Conservation (phyloP, 2,329 filamentous ascomycete genomes). For the Aspergillus japonicus region DNA sequence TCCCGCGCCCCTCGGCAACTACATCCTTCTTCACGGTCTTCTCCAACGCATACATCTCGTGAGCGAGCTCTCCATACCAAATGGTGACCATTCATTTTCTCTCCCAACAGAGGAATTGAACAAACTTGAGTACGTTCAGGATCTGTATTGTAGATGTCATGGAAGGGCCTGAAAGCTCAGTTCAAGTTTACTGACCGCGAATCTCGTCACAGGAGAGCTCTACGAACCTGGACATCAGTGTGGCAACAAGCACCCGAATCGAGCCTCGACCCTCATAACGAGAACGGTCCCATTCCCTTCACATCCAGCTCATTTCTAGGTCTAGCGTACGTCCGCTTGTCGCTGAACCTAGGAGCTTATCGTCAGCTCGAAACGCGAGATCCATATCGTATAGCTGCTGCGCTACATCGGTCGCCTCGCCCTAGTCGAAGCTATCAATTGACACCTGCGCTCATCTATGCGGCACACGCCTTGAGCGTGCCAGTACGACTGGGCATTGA, state of each 20-base stretch:
- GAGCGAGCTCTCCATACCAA: constrained; percentile 33
- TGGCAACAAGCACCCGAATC: constrained; percentile 39
- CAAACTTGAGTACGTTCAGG: constrained; percentile 32
- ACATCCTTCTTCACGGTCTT: constrained; percentile 69
- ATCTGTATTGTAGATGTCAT: too few species aligned
- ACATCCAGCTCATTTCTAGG: constrained; percentile 34
- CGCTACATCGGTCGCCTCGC: constrained; percentile 59
- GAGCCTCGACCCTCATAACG: constrained; percentile 35
- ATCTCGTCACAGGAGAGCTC: constrained; percentile 26
- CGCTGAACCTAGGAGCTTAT: constrained; percentile 56
- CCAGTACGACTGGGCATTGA: constrained; percentile 38
- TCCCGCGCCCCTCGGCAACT: constrained; percentile 60
- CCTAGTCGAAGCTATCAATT: constrained; percentile 60
- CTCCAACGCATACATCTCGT: constrained; percentile 62
- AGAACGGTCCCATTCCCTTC: constrained; percentile 35
- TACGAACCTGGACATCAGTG: constrained; percentile 36
- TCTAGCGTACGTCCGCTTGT: constrained; percentile 34
- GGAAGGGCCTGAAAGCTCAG: background rate
- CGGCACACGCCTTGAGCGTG: constrained; percentile 66
- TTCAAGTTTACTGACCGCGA: background rate
- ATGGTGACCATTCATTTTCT: constrained; percentile 30
- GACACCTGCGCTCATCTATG: constrained; percentile 64
- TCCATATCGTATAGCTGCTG: constrained; percentile 59
- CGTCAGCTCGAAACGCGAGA: constrained; percentile 66
- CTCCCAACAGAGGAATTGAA: constrained; percentile 36